A percentile compares a stretch with the other conserved stretches of the same genome.
These are phyloP conservation scores for Pachyrhizus erosus DNA, from an alignment of 306 rosid species.

Conservation along the genomic window DNA sequence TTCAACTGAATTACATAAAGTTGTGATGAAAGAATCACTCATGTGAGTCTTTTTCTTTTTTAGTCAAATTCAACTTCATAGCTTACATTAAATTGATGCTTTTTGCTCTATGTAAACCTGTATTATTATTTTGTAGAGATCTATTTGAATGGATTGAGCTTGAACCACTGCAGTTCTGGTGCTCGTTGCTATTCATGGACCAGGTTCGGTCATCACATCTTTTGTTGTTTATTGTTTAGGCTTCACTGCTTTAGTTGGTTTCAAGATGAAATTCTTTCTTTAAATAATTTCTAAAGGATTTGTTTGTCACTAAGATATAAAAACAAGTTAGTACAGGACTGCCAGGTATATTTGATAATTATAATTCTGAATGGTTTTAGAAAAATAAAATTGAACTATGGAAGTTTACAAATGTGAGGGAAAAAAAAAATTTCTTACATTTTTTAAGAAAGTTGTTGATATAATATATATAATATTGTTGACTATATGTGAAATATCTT, in stretches of 20 bases:
- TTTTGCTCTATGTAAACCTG: conserved; percentile 22
- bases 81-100: conserved; percentile 16
- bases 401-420: conserved; percentile 7
- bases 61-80: conserved; percentile 1
- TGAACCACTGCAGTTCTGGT: conserved; percentile 89
- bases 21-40: conserved; percentile 20
- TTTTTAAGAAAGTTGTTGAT: conserved; percentile 15
- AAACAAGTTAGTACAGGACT: conserved; percentile 16
- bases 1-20: conserved; percentile 9
- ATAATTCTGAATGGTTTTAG: conserved; percentile 13
- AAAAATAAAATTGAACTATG: conserved; percentile 4
- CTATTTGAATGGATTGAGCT: conserved; percentile 97
- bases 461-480: background rate
- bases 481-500: background rate
- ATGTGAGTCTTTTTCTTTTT: background rate
- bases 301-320: conserved; percentile 1
- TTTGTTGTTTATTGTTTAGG: conserved; percentile 20
- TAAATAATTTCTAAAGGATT: conserved; percentile 11
- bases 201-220: conserved; percentile 65
- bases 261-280: conserved; percentile 2
- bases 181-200: conserved; percentile 91
- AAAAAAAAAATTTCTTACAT: background rate
- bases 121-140: conserved; percentile 62
- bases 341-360: conserved; percentile 5
- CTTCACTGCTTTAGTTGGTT: conserved; percentile 30